A percentile compares a stretch with the other conserved stretches of the same genome.
Conservation (phyloP, 768 basidiomycete genomes). For the Pisolithus orientalis region DNA sequence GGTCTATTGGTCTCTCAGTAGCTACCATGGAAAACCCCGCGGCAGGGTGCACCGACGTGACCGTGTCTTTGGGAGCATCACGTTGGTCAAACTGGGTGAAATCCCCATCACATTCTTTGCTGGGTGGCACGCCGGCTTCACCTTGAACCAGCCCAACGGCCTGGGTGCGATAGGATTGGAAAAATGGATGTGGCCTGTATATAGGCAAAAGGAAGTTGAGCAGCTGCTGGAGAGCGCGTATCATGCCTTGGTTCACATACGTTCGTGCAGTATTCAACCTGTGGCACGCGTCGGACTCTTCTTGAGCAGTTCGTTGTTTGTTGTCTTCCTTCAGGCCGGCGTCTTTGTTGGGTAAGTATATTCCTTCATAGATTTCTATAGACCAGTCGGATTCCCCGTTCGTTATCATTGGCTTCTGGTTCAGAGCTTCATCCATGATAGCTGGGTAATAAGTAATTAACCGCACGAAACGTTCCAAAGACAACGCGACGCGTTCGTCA, state of each 20-base stretch:
- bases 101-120: not conserved
- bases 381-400: conserved; percentile 24
- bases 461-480: not conserved
- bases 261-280: not conserved
- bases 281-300: conserved; percentile 4
- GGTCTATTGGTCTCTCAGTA: not conserved
- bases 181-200: conserved; percentile 16
- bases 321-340: conserved; percentile 14
- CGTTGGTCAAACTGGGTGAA: no score
- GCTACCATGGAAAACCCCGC: not conserved
- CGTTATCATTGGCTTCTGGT: conserved; percentile 10
- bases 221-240: conserved; percentile 4
- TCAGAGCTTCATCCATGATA: conserved; percentile 2
- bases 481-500: no score
- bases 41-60: no score
- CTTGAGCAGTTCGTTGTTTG: conserved; percentile 1
- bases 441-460: not conserved
- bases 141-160: not conserved
- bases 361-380: conserved; percentile 25
- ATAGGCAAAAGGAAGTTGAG: conserved; percentile 2
- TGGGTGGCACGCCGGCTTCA: not conserved
- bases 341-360: not conserved
- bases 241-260: conserved; percentile 6
- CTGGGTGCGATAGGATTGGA: conserved; percentile 9
- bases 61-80: not conserved